Evolutionary conservation across 176 grass and related monocot species (phyloP).

Genomic region (Melocanna baccifera): DNA sequence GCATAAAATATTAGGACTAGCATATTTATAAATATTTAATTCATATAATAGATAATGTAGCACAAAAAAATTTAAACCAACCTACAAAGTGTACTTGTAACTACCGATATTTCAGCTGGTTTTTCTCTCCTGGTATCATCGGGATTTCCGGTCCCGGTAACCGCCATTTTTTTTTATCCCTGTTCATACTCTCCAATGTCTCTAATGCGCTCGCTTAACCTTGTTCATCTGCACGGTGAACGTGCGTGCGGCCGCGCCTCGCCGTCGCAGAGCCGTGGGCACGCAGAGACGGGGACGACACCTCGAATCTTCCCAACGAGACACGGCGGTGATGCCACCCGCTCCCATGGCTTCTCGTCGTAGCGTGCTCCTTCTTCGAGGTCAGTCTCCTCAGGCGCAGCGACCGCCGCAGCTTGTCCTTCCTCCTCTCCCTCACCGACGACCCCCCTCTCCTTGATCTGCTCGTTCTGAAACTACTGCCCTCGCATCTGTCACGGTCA

Average conservation of each 20-base stretch:
- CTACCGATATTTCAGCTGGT: too few species aligned
- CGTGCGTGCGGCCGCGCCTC: background rate
- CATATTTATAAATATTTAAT: too few species aligned
- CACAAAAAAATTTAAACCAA: too few species aligned
- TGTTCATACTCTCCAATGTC: too few species aligned
- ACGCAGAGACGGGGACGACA: background rate
- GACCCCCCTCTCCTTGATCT: background rate
- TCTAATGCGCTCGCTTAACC: background rate
- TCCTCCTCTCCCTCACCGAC: conserved; percentile 29
- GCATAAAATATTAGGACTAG: too few species aligned
- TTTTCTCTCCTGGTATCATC: too few species aligned
- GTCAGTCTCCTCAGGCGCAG: background rate
- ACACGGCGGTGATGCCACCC: background rate
- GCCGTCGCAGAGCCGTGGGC: background rate
- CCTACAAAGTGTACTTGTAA: too few species aligned
- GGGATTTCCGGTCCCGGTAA: too few species aligned
- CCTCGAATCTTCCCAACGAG: background rate
- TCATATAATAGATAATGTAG: too few species aligned
- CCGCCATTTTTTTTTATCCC: too few species aligned
- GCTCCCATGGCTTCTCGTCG: background rate
- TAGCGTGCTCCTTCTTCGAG: background rate
- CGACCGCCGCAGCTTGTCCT: conserved; percentile 15
- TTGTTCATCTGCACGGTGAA: background rate
- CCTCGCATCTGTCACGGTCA: background rate
- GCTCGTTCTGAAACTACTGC: background rate